Conservation (phyloP, 2,329 filamentous ascomycete genomes). For the Fusarium sulawesiense region DNA sequence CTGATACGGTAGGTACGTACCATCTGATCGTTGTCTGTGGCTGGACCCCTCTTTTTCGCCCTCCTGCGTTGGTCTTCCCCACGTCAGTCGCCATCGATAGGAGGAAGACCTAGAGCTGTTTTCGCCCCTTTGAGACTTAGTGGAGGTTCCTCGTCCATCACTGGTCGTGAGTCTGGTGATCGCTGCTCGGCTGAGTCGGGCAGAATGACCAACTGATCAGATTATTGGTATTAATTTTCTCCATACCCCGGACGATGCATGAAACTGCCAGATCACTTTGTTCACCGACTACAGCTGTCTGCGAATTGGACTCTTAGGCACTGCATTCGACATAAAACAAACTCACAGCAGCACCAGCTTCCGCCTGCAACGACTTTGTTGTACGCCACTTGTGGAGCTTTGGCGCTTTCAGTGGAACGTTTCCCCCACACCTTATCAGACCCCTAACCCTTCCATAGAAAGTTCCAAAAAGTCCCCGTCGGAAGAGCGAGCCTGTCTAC, state of each 20-base stretch:
- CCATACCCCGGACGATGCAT: not conserved
- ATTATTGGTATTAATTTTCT: conserved; percentile 5
- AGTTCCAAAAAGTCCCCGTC: conserved; percentile 25
- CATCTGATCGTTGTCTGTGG: not conserved
- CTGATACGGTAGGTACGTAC: conserved; percentile 29
- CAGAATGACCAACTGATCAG: conserved; percentile 41
- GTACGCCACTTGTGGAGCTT: conserved; percentile 35
- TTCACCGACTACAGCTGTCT: not conserved
- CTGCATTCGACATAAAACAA: not conserved
- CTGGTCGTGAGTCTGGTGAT: conserved; percentile 45
- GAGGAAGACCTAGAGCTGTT: not conserved
- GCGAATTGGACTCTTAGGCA: not conserved
- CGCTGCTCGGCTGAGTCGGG: conserved; percentile 41
- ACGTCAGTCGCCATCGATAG: conserved; percentile 16
- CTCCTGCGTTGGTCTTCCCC: conserved; percentile 2
- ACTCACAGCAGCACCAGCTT: not conserved
- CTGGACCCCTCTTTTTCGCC: conserved; percentile 27
- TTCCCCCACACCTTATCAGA: conserved; percentile 29
- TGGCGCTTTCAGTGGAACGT: conserved; percentile 16
- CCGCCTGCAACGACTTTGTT: conserved; percentile 7
- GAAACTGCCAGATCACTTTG: not conserved
- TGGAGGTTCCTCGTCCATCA: conserved; percentile 22
- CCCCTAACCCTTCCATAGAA: conserved; percentile 26
- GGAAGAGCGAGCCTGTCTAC: conserved; percentile 2
- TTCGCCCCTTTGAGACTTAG: conserved; percentile 32